Base-by-base conservation (phyloP, 805 yeast genomes). In the Metschnikowia bowlesiae region DNA sequence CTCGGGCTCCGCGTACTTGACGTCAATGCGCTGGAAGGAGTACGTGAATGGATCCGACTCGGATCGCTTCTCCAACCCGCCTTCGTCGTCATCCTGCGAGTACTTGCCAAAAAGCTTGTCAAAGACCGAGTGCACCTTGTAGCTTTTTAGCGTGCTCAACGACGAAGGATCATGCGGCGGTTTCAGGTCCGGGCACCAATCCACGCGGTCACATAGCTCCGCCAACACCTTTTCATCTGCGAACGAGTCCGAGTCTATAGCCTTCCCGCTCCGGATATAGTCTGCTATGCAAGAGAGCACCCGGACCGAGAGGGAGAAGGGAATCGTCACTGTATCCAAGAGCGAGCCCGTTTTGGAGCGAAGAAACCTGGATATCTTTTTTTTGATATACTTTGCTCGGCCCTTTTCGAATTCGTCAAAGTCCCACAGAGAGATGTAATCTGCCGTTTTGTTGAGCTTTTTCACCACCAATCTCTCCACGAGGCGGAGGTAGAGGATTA, bases 21-120 rank as follows among this genome's bases (percentile, higher is more conserved):
- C 31, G 31, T 56, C 59, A 9, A 50, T 34, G 30, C 59, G 40
- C 42, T 50, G 52, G 32, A 54, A 54, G 6, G 58, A 40, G 34
- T 54, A 53, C 1, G 40, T 8, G 38, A 41, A 38, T 2, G 44
- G 22, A 14, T 44, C 41, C n/a, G 29, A n/a, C 4, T 34, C 46
- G 18, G 37, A 9, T 14, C 46, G 16, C 22, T 43, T 43, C 6
- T 11, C 39, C 29, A 43, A 34, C 3, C 33, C 37, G 3, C 33
- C 6, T 14, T 22, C 39, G 9, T 13, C 26, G 4, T n/a, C 29
- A 6, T 37, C 40, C 29, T 37, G 40, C 16, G 31, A 14, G 26
- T n/a, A 16, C 38, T 35, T 14, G 8, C 39, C 34, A 16, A 44
- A 34, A 11, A 44, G 39, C n/a, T 42, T 42, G 38, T 42, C 45